Conservation (phyloP, 2,329 filamentous ascomycete genomes). For the Ampelomyces quisqualis region DNA sequence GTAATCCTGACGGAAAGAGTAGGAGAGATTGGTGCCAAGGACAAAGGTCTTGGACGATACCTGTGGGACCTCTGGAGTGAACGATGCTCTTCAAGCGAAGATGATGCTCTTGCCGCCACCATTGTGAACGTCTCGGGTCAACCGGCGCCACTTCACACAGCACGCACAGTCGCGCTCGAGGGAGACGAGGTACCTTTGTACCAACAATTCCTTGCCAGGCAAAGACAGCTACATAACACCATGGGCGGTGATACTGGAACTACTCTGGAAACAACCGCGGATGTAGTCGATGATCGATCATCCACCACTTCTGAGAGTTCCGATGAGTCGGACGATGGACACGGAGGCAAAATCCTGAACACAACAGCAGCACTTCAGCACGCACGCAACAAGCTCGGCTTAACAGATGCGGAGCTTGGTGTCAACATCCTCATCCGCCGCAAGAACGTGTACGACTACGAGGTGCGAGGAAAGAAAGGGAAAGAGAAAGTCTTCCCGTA, state of each 20-base stretch:
- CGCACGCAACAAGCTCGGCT: constrained; percentile 72
- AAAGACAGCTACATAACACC: constrained; percentile 82
- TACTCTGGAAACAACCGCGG: constrained; percentile 67
- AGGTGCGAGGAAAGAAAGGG: constrained; percentile 87
- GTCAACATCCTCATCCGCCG: constrained; percentile 87
- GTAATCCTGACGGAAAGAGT: constrained; percentile 82
- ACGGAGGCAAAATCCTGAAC: constrained; percentile 85
- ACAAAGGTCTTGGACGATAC: constrained; percentile 62
- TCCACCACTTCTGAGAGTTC: constrained; percentile 84
- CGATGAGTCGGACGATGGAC: constrained; percentile 74
- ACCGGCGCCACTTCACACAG: constrained; percentile 30
- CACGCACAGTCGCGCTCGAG: constrained; percentile 64
- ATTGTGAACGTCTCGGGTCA: constrained; percentile 65
- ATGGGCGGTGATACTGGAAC: constrained; percentile 65
- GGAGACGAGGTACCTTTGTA: constrained; percentile 78
- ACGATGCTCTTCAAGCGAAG: constrained; percentile 21
- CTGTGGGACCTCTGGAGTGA: constrained; percentile 64
- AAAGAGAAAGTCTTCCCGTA: constrained; percentile 91
- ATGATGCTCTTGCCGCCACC: constrained; percentile 46
- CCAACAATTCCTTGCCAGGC: constrained; percentile 88
- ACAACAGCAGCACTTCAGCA: constrained; percentile 83
- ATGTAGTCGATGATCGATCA: constrained; percentile 78
- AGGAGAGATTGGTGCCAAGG: constrained; percentile 41
- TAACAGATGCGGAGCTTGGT: constrained; percentile 87
- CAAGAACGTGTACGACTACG: constrained; percentile 90